phyloP scores from a whole-genome alignment of 345 rosid species.

The Lepidium sativum region DNA sequence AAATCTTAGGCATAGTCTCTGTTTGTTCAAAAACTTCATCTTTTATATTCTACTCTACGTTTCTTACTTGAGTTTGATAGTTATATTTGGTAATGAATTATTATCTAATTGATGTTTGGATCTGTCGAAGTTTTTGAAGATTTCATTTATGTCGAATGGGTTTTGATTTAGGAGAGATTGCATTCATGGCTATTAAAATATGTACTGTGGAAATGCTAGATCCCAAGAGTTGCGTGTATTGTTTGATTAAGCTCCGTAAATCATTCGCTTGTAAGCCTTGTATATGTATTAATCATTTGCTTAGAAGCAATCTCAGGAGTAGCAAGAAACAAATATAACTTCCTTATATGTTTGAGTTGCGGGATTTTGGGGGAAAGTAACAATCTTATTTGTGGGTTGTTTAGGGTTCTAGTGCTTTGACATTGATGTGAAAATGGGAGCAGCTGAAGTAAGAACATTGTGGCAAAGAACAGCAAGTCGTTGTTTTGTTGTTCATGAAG shows the following conservation, averaged over 20 bases:
- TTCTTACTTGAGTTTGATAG: neutral
- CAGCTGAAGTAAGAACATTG: constrained; percentile 77
- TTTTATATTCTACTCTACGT: neutral
- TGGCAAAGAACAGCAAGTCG: constrained; percentile 92
- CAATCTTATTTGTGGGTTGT: neutral
- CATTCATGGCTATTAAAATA: neutral
- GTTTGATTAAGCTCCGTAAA: neutral
- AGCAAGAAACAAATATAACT: neutral
- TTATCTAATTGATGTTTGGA: neutral
- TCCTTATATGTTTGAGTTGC: neutral
- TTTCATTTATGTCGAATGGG: neutral
- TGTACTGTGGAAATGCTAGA: neutral
- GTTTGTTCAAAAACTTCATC: neutral
- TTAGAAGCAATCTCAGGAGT: constrained; percentile 23
- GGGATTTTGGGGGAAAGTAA: neutral
- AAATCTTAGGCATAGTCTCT: too few species aligned
- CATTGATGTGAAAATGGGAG: constrained; percentile 55
- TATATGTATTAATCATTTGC: too few species aligned
- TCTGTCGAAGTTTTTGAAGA: neutral
- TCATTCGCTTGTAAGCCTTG: too few species aligned
- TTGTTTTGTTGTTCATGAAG: constrained; percentile 71
- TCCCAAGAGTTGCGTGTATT: constrained; percentile 21
- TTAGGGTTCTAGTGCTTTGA: neutral
- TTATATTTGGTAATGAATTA: neutral
- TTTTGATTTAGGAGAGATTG: neutral